A percentile compares a stretch with the other conserved stretches of the same genome.
Conservation (phyloP, 345 rosid genomes). For the Aethionema arabicum region DNA sequence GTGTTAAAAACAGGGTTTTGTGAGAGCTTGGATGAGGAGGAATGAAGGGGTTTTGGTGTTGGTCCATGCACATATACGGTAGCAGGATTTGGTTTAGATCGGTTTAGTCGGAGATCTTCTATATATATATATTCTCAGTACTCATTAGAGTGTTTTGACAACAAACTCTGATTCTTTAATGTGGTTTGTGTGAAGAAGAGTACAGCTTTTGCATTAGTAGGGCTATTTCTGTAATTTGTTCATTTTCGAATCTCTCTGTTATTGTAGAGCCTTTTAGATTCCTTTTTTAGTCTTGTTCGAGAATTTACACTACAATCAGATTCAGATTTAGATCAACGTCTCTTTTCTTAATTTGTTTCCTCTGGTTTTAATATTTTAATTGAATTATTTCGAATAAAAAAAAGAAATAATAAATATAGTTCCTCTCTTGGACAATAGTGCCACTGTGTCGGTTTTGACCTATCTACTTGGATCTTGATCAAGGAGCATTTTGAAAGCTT, state of each 20-base stretch:
- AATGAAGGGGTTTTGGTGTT: neutral
- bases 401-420: too few relatives aligned
- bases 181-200: slow-evolving; percentile 20
- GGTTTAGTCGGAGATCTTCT: slow-evolving; percentile 21
- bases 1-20: slow-evolving; percentile 21
- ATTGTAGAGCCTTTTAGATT: slow-evolving; percentile 34
- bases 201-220: slow-evolving; percentile 34
- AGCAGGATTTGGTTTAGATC: slow-evolving; percentile 22
- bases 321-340: too few relatives aligned
- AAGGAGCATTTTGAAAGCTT: neutral
- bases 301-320: too few relatives aligned
- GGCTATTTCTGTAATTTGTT: slow-evolving; percentile 30
- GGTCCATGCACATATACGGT: too few relatives aligned
- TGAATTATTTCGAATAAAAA: too few relatives aligned
- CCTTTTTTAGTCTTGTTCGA: too few relatives aligned
- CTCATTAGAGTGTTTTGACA: slow-evolving; percentile 21
- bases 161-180: slow-evolving; percentile 26
- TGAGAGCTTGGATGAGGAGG: slow-evolving; percentile 17
- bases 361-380: too few relatives aligned
- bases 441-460: slow-evolving; percentile 23
- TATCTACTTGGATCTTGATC: slow-evolving; percentile 14
- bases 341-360: too few relatives aligned
- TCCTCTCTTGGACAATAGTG: slow-evolving; percentile 23
- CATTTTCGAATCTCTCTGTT: slow-evolving; percentile 26
- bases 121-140: slow-evolving; percentile 21